phyloP scores from a whole-genome alignment of 805 yeast genomes.

The Cyberlindnera mycetangii region DNA sequence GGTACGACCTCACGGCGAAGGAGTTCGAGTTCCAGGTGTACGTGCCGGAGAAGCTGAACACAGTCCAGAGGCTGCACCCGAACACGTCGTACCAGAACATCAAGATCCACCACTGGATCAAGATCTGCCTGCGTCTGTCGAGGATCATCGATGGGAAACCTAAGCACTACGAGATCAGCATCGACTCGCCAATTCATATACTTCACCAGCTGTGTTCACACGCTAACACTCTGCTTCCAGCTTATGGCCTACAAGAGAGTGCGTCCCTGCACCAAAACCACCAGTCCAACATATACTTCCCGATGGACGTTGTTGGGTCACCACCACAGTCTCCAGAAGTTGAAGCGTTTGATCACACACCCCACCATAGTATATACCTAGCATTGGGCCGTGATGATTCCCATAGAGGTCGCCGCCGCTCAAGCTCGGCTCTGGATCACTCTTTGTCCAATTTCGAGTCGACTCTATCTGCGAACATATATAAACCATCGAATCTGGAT shows the following conservation, averaged over 20 bases:
- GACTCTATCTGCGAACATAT: conserved; percentile 45
- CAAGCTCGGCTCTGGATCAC: conserved; percentile 37
- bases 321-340: conserved; percentile 59
- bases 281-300: conserved; percentile 39
- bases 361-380: conserved; percentile 16
- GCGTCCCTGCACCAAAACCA: conserved; percentile 18
- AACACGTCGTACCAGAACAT: conserved; percentile 79
- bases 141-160: conserved; percentile 63
- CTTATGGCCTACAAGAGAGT: conserved; percentile 44
- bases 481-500: conserved; percentile 49
- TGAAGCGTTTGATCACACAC: conserved; percentile 39
- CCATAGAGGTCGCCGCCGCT: conserved; percentile 26
- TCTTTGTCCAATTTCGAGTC: conserved; percentile 27
- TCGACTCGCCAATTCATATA: conserved; percentile 91
- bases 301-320: conserved; percentile 35
- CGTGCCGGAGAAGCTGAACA: conserved; percentile 67
- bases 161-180: conserved; percentile 90
- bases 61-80: conserved; percentile 66
- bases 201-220: conserved; percentile 76
- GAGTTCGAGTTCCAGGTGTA: conserved; percentile 86
- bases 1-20: conserved; percentile 61
- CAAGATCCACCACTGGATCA: conserved; percentile 94
- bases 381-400: conserved; percentile 20
- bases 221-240: conserved; percentile 74
- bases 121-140: conserved; percentile 79